These are phyloP conservation scores for Aspergillus funiculosus DNA, from an alignment of 495 filamentous ascomycete species.

Conservation along the genomic window DNA sequence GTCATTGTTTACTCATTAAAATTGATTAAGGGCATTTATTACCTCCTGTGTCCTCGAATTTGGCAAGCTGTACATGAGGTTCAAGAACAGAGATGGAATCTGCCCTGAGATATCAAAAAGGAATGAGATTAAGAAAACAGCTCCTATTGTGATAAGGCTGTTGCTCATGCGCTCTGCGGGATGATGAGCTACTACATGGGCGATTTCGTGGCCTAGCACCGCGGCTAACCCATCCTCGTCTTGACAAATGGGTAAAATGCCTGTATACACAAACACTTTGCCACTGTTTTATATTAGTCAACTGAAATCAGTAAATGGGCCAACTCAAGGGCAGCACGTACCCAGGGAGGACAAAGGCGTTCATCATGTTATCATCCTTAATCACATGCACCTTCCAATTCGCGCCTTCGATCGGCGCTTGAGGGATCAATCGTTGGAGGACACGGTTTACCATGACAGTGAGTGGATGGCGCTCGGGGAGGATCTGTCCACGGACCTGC, in stretches of 20 bases:
- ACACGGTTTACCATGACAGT: conserved; percentile 58
- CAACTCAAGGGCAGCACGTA: conserved; percentile 19
- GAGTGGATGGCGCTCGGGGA: conserved; percentile 48
- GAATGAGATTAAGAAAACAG: conserved; percentile 47
- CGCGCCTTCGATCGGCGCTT: conserved; percentile 54
- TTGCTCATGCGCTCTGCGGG: conserved; percentile 68
- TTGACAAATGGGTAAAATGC: conserved; percentile 67
- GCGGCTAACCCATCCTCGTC: conserved; percentile 74
- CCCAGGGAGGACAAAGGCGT: conserved; percentile 89
- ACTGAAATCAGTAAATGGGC: not conserved
- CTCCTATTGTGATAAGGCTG: conserved; percentile 48
- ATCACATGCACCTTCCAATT: conserved; percentile 87
- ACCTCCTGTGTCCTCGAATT: conserved; percentile 66
- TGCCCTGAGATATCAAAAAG: conserved; percentile 48
- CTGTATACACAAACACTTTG: conserved; percentile 88
- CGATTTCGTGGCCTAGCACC: conserved; percentile 88
- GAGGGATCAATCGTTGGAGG: conserved; percentile 64
- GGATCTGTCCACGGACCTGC: conserved; percentile 41
- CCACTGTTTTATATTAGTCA: conserved; percentile 44
- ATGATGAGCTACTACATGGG: conserved; percentile 84
- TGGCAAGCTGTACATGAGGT: conserved; percentile 61
- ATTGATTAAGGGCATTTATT: too few species aligned
- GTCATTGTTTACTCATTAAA: not conserved
- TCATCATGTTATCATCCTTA: conserved; percentile 53
- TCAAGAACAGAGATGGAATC: conserved; percentile 40